A percentile compares a stretch with the other conserved stretches of the same genome.
These are phyloP conservation scores for Ceratocystis eucalypticola DNA, from an alignment of 2,329 filamentous ascomycete species.

Conservation along the genomic window DNA sequence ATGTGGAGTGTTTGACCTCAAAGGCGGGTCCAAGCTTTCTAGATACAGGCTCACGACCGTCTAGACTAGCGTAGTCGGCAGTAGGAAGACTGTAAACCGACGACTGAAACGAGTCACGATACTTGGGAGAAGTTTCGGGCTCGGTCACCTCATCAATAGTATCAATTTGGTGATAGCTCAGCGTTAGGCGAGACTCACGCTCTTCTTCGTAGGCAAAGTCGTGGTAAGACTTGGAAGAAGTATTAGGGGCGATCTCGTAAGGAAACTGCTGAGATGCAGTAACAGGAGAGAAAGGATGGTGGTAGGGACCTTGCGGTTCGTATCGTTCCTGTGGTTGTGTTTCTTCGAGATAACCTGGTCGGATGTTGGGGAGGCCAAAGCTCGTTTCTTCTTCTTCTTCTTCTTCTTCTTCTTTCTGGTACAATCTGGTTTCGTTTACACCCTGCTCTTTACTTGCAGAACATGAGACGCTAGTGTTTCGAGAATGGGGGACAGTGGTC, in stretches of 20 bases:
- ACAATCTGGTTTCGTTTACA: not conserved
- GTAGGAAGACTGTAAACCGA: conserved; percentile 18
- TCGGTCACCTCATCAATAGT: conserved; percentile 19
- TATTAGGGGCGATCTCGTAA: conserved; percentile 9
- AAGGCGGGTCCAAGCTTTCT: conserved; percentile 18
- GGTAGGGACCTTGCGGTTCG: conserved; percentile 2
- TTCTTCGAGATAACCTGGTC: not conserved
- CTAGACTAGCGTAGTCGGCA: conserved; percentile 1
- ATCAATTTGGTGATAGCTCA: conserved; percentile 18
- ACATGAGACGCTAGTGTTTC: conserved; percentile 18
- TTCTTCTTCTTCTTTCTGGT: not conserved
- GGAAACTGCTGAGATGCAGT: not conserved
- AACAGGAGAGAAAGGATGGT: not conserved
- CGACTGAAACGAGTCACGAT: conserved; percentile 19
- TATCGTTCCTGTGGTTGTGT: not conserved
- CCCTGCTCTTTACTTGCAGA: conserved; percentile 3
- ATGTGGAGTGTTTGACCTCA: conserved; percentile 14
- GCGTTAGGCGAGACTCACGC: conserved; percentile 15
- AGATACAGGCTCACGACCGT: conserved; percentile 18
- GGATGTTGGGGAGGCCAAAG: not conserved
- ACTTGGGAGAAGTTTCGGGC: conserved; percentile 19
- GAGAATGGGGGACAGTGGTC: conserved; percentile 5
- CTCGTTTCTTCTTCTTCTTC: not conserved
- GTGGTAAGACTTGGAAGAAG: conserved; percentile 8
- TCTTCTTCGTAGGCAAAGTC: conserved; percentile 14